A percentile compares a stretch with the other conserved stretches of the same genome.
Conservation (phyloP, 805 yeast species). For the Wickerhamomyces hampshirensis region DNA sequence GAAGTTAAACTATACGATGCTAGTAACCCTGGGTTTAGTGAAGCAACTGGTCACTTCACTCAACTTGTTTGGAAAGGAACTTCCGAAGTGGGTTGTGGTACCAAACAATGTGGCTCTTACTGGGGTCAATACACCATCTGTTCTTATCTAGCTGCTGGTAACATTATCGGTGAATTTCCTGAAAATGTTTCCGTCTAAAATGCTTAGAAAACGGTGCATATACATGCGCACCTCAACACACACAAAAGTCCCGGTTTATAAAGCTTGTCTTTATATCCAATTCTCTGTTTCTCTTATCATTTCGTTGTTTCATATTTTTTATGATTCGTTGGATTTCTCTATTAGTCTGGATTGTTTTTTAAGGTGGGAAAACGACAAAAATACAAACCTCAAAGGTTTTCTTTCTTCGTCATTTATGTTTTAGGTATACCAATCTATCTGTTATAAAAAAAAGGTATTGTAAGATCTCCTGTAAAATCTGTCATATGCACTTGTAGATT, state of each 20-base stretch:
- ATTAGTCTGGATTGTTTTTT: too few species aligned
- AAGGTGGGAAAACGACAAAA: too few species aligned
- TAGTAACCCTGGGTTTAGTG: constrained; percentile 44
- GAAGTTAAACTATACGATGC: constrained; percentile 56
- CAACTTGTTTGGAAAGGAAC: constrained; percentile 76
- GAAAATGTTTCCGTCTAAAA: constrained; percentile 23
- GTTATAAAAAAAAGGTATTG: too few species aligned
- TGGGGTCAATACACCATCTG: constrained; percentile 67
- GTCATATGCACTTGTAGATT: too few species aligned
- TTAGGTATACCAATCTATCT: too few species aligned
- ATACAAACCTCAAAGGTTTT: too few species aligned
- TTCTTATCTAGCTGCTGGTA: constrained; percentile 73
- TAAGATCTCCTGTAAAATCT: too few species aligned
- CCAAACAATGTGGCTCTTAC: constrained; percentile 50
- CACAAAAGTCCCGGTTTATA: constrained; percentile 1
- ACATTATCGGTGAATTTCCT: constrained; percentile 49
- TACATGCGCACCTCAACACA: too few species aligned
- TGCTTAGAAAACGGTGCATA: too few species aligned
- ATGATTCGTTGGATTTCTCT: neutral
- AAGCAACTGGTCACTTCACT: constrained; percentile 75
- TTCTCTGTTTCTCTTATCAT: constrained; percentile 1
- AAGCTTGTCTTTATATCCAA: neutral
- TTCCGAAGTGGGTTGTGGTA: constrained; percentile 71
- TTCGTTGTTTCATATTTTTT: constrained; percentile 3
- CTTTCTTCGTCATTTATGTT: too few species aligned